These are phyloP conservation scores for Nothophaeocryptopus gaeumannii DNA, from an alignment of 2,329 filamentous ascomycete species.

Conservation along the genomic window DNA sequence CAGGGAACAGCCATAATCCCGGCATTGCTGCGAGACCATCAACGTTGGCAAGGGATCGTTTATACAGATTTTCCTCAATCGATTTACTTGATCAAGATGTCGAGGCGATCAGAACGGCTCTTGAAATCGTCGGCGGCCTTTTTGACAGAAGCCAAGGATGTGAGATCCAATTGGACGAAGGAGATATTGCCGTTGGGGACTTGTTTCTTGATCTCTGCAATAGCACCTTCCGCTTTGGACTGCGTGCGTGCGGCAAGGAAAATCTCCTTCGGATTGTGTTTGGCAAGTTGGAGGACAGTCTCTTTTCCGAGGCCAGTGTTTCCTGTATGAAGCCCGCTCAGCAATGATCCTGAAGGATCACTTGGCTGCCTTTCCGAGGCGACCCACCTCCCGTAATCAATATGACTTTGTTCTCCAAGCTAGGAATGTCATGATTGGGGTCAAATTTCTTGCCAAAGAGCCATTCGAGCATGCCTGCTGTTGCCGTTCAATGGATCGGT, in stretches of 20 bases:
- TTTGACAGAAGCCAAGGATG: constrained; percentile 52
- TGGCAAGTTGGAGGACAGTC: constrained; percentile 45
- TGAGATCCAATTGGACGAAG: constrained; percentile 50
- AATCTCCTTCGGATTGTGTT: constrained; percentile 46
- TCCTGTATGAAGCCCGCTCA: constrained; percentile 21
- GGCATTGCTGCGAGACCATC: constrained; percentile 19
- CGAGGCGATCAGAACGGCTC: constrained; percentile 38
- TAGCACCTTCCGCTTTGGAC: constrained; percentile 43
- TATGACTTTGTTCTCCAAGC: constrained; percentile 33
- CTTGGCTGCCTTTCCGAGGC: not conserved
- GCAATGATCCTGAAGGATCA: not conserved
- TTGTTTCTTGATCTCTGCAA: constrained; percentile 38
- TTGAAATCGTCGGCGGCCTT: constrained; percentile 42
- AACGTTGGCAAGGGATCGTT: constrained; percentile 30
- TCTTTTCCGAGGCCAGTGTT: constrained; percentile 51
- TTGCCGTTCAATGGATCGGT: not conserved
- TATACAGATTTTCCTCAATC: constrained; percentile 18
- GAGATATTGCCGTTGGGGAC: constrained; percentile 41
- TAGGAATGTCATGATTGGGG: constrained; percentile 33
- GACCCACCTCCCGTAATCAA: constrained; percentile 26
- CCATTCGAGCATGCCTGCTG: constrained; percentile 17
- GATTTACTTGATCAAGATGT: constrained; percentile 26
- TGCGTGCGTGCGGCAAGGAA: constrained; percentile 48
- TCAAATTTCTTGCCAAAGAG: constrained; percentile 27
- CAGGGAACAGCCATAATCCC: constrained; percentile 42